phyloP scores from a whole-genome alignment of 441 rosid species.

The Capsella rubella region DNA sequence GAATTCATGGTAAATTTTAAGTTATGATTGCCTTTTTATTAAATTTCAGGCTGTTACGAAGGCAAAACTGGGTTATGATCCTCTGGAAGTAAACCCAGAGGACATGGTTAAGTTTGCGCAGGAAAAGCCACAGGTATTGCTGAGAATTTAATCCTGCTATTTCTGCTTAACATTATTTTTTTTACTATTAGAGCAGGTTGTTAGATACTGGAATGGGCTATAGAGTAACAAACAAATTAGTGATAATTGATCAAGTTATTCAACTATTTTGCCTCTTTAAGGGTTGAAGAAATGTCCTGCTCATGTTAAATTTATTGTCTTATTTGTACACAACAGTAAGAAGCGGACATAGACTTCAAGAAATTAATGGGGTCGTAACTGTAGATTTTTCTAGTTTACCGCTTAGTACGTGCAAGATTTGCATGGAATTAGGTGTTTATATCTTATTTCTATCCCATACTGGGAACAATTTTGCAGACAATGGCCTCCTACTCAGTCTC shows the following conservation, averaged over 20 bases:
- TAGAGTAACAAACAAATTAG: constrained; percentile 16
- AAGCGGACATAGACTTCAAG: constrained; percentile 12
- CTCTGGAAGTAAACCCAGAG: constrained; percentile 97
- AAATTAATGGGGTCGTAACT: constrained; percentile 1
- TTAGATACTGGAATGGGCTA: constrained; percentile 26
- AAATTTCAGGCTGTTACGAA: constrained; percentile 89
- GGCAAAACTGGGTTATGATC: constrained; percentile 98
- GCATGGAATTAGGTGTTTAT: constrained; percentile 22
- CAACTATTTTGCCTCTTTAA: constrained; percentile 14
- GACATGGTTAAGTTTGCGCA: constrained; percentile 98
- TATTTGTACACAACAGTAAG: constrained; percentile 9
- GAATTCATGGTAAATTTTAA: constrained; percentile 17
- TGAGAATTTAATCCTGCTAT: constrained; percentile 31
- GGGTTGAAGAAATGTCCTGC: constrained; percentile 7
- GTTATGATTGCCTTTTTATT: constrained; percentile 38
- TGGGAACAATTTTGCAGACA: constrained; percentile 64
- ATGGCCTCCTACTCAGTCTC: constrained; percentile 99
- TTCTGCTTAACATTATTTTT: constrained; percentile 4
- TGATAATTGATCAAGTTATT: constrained; percentile 23
- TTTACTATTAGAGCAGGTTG: constrained; percentile 14
- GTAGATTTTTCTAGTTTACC: constrained; percentile 33
- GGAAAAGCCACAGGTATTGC: constrained; percentile 92
- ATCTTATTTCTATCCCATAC: constrained; percentile 39
- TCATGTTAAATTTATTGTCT: too few relatives aligned
- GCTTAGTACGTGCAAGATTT: constrained; percentile 28